A percentile compares a stretch with the other conserved stretches of the same genome.
Evolutionary conservation across 116 monocot species (phyloP).

Genomic region (Phalaenopsis hybrid): DNA sequence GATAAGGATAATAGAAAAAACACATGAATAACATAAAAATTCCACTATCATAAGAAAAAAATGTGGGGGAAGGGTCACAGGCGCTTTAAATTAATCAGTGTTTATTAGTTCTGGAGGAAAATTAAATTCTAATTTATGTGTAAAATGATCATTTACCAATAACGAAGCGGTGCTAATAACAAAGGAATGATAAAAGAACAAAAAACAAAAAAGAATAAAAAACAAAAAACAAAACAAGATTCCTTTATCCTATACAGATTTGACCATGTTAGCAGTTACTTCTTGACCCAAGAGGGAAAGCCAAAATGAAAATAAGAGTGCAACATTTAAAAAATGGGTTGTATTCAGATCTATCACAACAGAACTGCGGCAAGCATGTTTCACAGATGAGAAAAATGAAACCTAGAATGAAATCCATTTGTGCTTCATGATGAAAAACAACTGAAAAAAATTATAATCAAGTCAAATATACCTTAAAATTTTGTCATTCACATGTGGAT

Average conservation of each 20-base stretch:
- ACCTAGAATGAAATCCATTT: neutral
- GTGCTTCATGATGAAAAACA: neutral
- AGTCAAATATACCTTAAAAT: constrained; percentile 61
- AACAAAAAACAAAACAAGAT: neutral
- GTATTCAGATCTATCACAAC: neutral
- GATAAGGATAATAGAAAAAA: neutral
- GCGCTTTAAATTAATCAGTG: neutral
- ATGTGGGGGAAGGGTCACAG: neutral
- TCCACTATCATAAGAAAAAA: neutral
- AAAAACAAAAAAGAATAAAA: no score
- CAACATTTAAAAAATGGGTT: neutral
- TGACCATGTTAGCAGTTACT: neutral
- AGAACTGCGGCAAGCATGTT: neutral
- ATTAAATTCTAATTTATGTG: neutral
- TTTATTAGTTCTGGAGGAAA: neutral
- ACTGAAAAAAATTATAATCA: neutral
- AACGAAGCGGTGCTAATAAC: neutral
- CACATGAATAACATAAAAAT: neutral
- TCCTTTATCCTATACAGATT: neutral
- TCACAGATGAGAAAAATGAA: neutral
- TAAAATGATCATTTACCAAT: neutral
- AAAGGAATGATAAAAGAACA: neutral
- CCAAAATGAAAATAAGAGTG: neutral
- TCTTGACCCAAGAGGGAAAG: neutral
- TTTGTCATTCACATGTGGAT: constrained; percentile 74